Conservation (phyloP, 441 rosid genomes). For the Erysimum cheiri region DNA sequence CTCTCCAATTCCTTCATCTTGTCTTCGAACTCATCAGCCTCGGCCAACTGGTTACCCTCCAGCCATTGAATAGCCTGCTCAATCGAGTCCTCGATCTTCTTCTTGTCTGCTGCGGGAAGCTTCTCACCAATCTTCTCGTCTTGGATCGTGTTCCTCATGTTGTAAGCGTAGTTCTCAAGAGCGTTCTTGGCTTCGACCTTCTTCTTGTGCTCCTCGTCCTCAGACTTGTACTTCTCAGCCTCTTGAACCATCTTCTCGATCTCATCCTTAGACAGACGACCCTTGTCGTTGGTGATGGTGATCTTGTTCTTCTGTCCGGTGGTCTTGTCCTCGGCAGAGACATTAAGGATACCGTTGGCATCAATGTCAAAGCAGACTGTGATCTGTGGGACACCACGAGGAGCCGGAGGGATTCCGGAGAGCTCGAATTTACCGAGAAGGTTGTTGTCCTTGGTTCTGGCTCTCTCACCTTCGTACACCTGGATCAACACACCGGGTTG, state of each 20-base stretch:
- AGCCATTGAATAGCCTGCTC: slow-evolving; percentile 62
- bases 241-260: slow-evolving; percentile 72
- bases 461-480: slow-evolving; percentile 70
- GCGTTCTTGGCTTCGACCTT: slow-evolving; percentile 65
- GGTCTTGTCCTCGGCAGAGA: slow-evolving; percentile 73
- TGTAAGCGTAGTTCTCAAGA: slow-evolving; percentile 65
- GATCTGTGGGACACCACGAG: slow-evolving; percentile 66
- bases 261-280: slow-evolving; percentile 68
- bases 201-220: slow-evolving; percentile 69
- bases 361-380: slow-evolving; percentile 71
- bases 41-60: slow-evolving; percentile 62
- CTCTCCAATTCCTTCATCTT: slow-evolving; percentile 71
- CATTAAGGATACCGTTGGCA: slow-evolving; percentile 64
- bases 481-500: slow-evolving; percentile 66
- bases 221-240: slow-evolving; percentile 67
- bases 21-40: slow-evolving; percentile 64
- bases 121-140: slow-evolving; percentile 66
- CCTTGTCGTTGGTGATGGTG: slow-evolving; percentile 71
- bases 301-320: slow-evolving; percentile 70
- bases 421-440: slow-evolving; percentile 70
- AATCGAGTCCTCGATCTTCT: slow-evolving; percentile 58
- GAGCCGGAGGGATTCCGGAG: slow-evolving; percentile 66
- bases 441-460: slow-evolving; percentile 68
- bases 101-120: slow-evolving; percentile 54
- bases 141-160: slow-evolving; percentile 63